phyloP scores from a whole-genome alignment of 352 stramenopile species.

The Blastocystis hominis region DNA sequence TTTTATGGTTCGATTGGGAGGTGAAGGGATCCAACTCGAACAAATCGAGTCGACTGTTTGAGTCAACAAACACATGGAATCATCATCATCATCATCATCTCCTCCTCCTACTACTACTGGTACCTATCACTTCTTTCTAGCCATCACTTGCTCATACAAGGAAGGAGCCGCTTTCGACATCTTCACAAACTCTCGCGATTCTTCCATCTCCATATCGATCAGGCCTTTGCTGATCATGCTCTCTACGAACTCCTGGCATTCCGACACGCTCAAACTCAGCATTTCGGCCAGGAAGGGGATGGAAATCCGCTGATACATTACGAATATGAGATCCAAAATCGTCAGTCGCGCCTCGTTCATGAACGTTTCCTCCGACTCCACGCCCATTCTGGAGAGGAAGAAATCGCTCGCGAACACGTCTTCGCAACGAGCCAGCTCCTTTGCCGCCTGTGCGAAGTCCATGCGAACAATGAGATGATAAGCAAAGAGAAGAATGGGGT shows the following conservation, averaged over 20 bases:
- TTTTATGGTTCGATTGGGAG: neutral
- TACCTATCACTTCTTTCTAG: too few relatives aligned
- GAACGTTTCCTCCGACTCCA: neutral
- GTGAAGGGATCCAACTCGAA: too few relatives aligned
- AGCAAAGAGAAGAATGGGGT: neutral
- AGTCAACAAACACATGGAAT: too few relatives aligned
- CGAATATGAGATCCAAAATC: neutral
- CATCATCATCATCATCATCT: too few relatives aligned
- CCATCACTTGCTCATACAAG: constrained; percentile 26
- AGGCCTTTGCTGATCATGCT: neutral
- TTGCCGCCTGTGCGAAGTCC: neutral
- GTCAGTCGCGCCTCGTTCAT: neutral
- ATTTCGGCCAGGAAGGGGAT: neutral
- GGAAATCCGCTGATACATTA: neutral
- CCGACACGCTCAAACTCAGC: neutral
- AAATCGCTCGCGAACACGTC: constrained; percentile 2
- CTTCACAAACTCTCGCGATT: neutral
- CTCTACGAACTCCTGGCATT: neutral
- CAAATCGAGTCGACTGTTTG: too few relatives aligned
- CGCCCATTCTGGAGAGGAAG: neutral
- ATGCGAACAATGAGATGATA: neutral
- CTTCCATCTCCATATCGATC: neutral
- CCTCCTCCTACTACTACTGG: too few relatives aligned
- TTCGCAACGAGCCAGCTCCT: neutral
- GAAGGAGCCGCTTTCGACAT: neutral